These are phyloP conservation scores for Nakazawaea ambrosiae DNA, from an alignment of 805 yeast species.

Conservation along the genomic window DNA sequence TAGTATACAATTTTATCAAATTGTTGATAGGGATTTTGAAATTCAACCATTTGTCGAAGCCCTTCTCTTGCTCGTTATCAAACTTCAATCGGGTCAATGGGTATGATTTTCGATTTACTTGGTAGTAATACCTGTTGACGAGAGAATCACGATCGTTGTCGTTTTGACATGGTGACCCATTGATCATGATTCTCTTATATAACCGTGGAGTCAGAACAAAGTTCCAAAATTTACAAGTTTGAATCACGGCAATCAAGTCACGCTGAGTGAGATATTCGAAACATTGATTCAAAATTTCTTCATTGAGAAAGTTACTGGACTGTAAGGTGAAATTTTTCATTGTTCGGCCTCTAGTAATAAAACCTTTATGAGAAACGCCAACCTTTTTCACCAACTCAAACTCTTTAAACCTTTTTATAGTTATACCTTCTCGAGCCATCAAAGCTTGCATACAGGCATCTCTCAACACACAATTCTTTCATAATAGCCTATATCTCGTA, in stretches of 20 bases:
- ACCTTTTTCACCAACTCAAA: no score
- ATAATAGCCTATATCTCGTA: no score
- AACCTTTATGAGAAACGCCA: no score
- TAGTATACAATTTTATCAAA: not conserved
- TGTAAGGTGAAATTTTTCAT: not conserved
- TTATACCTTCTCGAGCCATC: no score
- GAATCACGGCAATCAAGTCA: not conserved
- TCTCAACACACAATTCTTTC: no score
- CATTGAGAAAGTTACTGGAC: constrained; percentile 1
- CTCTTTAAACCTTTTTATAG: no score
- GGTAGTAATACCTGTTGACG: no score
- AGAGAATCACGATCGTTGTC: no score
- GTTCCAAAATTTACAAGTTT: constrained; percentile 3
- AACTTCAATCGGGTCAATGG: constrained; percentile 3
- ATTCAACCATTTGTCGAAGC: constrained; percentile 6
- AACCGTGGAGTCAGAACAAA: not conserved
- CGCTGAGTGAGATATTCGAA: not conserved
- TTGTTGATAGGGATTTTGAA: constrained; percentile 3
- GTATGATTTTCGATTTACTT: no score
- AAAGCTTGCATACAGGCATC: no score
- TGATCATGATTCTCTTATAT: constrained; percentile 3
- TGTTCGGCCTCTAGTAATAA: no score
- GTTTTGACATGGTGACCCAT: constrained; percentile 5
- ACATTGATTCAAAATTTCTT: not conserved
- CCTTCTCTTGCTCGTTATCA: not conserved